Evolutionary conservation across 2,329 filamentous ascomycete species (phyloP), one percentile per base, ranked within the genome.

Genomic region (Hypoxylon sp.): DNA sequence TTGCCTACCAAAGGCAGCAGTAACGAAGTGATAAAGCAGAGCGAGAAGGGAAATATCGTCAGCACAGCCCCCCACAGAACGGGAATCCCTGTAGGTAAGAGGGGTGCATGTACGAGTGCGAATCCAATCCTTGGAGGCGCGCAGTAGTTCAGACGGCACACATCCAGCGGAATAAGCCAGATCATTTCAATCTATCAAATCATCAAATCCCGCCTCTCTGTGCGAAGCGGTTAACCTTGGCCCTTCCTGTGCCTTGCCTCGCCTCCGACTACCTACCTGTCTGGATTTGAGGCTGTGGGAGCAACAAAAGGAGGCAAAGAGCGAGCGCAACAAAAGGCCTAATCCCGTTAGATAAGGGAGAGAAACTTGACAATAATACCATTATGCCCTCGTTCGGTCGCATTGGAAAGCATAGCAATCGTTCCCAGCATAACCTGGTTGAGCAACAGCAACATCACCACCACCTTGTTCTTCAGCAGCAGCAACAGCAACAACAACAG

Each of bases 311-410:
- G 60, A 65, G 61, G 57, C 25, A 62, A 32, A 63, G 51, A 60
- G 50, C 55, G 48, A 53, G 43, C 43, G 43, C 34, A 17, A 60
- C 34, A 59, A 63, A 62, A 62, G 49, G 53, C 55, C 58, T 43
- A 41, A 66, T 56, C 60, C 65, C 58, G 63, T 65, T 58, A 60
- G 55, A 57, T 67, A 43, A 66, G 50, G 60, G 61, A 61, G 48
- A 60, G 17, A 45, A 56, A 41, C 51, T 58, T 61, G 61, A 64
- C 65, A 71, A 67, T 70, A 72, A 66, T 71, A 72, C 68, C 75
- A 80, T 77, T 78, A 87, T 87, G 85, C 84, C 82, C 75, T 79
- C 79, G 79, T 87, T 87, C 79, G 80, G 82, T 79, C 85, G 85
- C 76, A 79, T 86, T 77, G 82, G 83, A 77, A 87, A 81, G 81